Evolutionary conservation across 306 rosid species (phyloP), one percentile per base, ranked within the genome.

Genomic region (Fragaria nilgerrensis): DNA sequence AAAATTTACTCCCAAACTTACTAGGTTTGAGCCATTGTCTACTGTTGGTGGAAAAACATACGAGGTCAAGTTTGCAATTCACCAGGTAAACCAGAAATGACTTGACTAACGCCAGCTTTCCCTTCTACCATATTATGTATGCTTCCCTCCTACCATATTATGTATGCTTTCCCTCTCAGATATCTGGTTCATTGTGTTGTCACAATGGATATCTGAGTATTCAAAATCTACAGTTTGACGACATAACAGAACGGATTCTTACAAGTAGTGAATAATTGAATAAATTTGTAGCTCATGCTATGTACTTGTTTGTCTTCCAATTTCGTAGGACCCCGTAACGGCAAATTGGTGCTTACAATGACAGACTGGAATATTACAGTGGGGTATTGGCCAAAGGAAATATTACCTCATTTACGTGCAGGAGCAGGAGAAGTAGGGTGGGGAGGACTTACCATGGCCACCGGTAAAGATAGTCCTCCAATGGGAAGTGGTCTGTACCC

Each of bases 341-440:
- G 44, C 20, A 16, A 27, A 66, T 32, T 79, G 78, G 82, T 52
- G 78, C 37, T 73, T 67, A 36, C 39, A n/a, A 1, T 43, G 0
- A 27, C 39, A 34, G 34, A 14, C 2, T 39, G 15, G 45, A 39
- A 52, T 22, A 64, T 32, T 34, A 64, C 69, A 17, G 78, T 79
- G 6, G 78, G 70, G 65, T 79, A 73, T 23, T 79, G 78, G 78
- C 82, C 82, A 10, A 73, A 50, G 47, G 69, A 32, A 11, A 15
- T 43, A 41, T 39, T 41, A 15, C 20, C 61, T 3, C 14, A 75
- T 7, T 22, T 79, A 6, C n/a, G 32, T 9, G 2, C 16, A 0
- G 82, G 82, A 65, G 48, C 27, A 5, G 17, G 14, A 9, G n/a
- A 8, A 22, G 74, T 72, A 23, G 78, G 8, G 20, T 52, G 68